Evolutionary conservation across 1,284 basidiomycete genomes (phyloP).

Genomic region (Cryptococcus deneoformans): DNA sequence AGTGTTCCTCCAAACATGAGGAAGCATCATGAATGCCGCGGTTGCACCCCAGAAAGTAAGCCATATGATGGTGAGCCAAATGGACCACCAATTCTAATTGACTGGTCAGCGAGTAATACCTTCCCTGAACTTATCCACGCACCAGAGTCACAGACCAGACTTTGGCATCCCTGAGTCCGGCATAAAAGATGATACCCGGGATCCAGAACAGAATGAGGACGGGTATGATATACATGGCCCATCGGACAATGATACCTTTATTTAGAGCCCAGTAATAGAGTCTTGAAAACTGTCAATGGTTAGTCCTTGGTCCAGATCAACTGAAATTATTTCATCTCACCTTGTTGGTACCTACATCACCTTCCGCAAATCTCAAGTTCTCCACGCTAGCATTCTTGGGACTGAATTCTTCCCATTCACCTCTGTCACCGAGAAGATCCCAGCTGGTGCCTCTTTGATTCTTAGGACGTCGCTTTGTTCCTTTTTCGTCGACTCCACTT

Average conservation of each 20-base stretch:
- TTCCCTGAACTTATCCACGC: slow-evolving; percentile 23
- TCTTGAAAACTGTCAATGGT: slow-evolving; percentile 23
- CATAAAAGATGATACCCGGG: slow-evolving; percentile 65
- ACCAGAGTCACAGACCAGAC: slow-evolving; percentile 52
- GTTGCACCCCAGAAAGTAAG: slow-evolving; percentile 80
- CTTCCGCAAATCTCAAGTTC: slow-evolving; percentile 47
- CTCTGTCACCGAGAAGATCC: slow-evolving; percentile 34
- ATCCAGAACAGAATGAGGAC: slow-evolving; percentile 69
- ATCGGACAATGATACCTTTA: slow-evolving; percentile 72
- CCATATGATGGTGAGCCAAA: slow-evolving; percentile 79
- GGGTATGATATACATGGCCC: slow-evolving; percentile 75
- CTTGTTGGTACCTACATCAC: slow-evolving; percentile 49
- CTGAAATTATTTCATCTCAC: slow-evolving; percentile 13
- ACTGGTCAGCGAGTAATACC: too few relatives aligned
- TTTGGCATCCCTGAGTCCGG: slow-evolving; percentile 57
- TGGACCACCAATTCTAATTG: slow-evolving; percentile 70
- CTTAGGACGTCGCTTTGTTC: slow-evolving; percentile 19
- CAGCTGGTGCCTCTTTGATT: slow-evolving; percentile 21
- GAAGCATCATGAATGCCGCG: slow-evolving; percentile 62
- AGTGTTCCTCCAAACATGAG: slow-evolving; percentile 60
- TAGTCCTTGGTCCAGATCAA: not conserved
- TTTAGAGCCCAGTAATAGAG: slow-evolving; percentile 73
- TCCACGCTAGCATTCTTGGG: slow-evolving; percentile 40
- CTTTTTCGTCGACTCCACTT: not conserved
- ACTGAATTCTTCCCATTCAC: slow-evolving; percentile 49